Percentiles rank a stretch among this genome's conserved stretches.
Conservation (phyloP, 2,329 filamentous ascomycete species). For the Clonostachys rhizophaga region DNA sequence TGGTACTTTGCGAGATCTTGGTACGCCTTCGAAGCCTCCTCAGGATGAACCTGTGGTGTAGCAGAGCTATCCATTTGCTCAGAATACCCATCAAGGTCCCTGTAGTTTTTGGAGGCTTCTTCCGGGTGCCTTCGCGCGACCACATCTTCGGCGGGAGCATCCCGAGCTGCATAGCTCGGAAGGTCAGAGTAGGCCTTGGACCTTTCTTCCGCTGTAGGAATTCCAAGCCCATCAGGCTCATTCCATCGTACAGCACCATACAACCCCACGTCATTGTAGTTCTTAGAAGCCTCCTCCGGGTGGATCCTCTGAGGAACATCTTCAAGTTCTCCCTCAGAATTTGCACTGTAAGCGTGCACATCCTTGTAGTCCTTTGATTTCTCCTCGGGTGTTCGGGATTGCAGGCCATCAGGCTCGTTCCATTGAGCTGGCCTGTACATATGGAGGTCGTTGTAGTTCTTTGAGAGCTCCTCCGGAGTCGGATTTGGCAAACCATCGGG, state of each 20-base stretch:
- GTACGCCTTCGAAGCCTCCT: conserved; percentile 30
- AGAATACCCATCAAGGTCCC: conserved; percentile 29
- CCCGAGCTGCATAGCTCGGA: conserved; percentile 14
- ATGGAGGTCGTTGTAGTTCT: conserved; percentile 28
- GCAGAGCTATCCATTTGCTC: neutral
- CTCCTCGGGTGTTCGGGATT: conserved; percentile 17
- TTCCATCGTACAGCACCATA: conserved; percentile 16
- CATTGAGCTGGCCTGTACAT: conserved; percentile 20
- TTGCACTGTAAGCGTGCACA: conserved; percentile 20
- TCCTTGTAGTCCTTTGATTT: conserved; percentile 25
- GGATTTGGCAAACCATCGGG: conserved; percentile 21
- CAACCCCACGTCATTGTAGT: conserved; percentile 25
- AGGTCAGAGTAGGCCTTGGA: conserved; percentile 32
- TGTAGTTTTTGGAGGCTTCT: conserved; percentile 13
- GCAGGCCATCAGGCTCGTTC: conserved; percentile 20
- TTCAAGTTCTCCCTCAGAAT: conserved; percentile 19
- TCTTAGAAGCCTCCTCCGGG: conserved; percentile 27
- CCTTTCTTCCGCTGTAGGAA: conserved; percentile 21
- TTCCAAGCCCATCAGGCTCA: neutral
- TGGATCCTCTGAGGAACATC: conserved; percentile 19
- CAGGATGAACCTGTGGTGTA: conserved; percentile 17
- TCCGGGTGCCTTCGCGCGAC: conserved; percentile 16
- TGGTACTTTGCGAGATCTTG: conserved; percentile 35
- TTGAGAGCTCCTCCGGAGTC: conserved; percentile 29
- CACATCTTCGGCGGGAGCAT: neutral